These are phyloP conservation scores for Pilatotrama ljubarskyi DNA, from an alignment of 768 basidiomycete species.

Conservation along the genomic window DNA sequence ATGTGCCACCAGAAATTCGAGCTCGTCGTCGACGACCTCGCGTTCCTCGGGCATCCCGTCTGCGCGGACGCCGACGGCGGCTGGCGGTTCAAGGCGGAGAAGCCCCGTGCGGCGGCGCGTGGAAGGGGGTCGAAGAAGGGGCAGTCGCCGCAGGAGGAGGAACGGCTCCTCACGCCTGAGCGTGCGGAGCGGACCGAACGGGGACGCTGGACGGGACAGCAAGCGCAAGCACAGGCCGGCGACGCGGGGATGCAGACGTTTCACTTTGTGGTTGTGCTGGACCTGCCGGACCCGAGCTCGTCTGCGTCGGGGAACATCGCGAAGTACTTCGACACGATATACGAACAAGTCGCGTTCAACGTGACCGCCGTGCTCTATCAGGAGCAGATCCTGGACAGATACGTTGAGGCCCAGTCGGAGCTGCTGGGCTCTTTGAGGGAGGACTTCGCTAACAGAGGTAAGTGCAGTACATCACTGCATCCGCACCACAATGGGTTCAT, in stretches of 20 bases:
- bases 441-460: conserved; percentile 64
- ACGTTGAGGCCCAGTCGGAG: conserved; percentile 82
- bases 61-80: conserved; percentile 69
- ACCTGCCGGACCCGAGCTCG: conserved; percentile 88
- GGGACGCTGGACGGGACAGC: not conserved
- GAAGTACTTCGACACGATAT: conserved; percentile 84
- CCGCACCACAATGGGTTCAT: not conserved
- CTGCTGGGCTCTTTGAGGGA: conserved; percentile 70
- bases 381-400: conserved; percentile 85
- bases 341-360: conserved; percentile 86
- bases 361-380: conserved; percentile 91
- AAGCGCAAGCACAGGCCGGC: not conserved
- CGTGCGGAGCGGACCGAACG: conserved; percentile 26
- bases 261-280: conserved; percentile 84
- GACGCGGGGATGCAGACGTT: conserved; percentile 69
- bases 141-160: conserved; percentile 30
- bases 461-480: not conserved
- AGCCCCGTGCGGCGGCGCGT: conserved; percentile 47
- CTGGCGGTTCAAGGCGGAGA: conserved; percentile 77
- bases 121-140: conserved; percentile 57
- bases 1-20: conserved; percentile 96
- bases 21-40: conserved; percentile 86
- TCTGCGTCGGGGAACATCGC: conserved; percentile 74
- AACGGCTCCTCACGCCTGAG: conserved; percentile 34
- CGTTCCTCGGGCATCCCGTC: conserved; percentile 94